phyloP scores from a whole-genome alignment of 1,284 basidiomycete species.

The Cronartium quercuum region DNA sequence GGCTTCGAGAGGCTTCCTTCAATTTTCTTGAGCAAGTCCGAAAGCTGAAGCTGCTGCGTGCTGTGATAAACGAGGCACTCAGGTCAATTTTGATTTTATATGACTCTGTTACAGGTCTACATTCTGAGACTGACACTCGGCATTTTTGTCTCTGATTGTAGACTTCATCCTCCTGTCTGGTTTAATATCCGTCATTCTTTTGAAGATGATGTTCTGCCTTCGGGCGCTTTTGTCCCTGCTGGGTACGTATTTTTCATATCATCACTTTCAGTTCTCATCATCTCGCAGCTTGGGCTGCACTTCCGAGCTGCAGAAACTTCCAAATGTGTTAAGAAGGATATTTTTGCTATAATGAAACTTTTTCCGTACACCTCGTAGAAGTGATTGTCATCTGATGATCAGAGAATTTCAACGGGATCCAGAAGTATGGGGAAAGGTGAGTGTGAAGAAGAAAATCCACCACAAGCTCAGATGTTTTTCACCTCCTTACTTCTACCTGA shows the following conservation, averaged over 20 bases:
- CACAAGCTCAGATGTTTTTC: constrained; percentile 45
- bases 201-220: constrained; percentile 46
- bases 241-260: neutral
- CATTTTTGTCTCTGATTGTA: constrained; percentile 33
- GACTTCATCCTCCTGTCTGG: constrained; percentile 66
- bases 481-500: neutral
- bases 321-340: no score
- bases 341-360: no score
- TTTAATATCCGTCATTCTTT: constrained; percentile 58
- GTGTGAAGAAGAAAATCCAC: constrained; percentile 43
- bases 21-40: constrained; percentile 8
- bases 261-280: neutral
- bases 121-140: neutral
- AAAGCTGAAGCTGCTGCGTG: constrained; percentile 55
- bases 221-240: constrained; percentile 42
- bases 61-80: constrained; percentile 65
- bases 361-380: constrained; percentile 52
- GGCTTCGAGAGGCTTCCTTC: constrained; percentile 46
- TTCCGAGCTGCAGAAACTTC: no score
- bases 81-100: constrained; percentile 16
- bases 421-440: constrained; percentile 50
- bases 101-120: neutral
- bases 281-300: constrained; percentile 39
- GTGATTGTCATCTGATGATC: constrained; percentile 55
- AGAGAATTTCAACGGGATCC: constrained; percentile 43